phyloP scores from a whole-genome alignment of 176 grass and related monocot species.

The Triticum turgidum region DNA sequence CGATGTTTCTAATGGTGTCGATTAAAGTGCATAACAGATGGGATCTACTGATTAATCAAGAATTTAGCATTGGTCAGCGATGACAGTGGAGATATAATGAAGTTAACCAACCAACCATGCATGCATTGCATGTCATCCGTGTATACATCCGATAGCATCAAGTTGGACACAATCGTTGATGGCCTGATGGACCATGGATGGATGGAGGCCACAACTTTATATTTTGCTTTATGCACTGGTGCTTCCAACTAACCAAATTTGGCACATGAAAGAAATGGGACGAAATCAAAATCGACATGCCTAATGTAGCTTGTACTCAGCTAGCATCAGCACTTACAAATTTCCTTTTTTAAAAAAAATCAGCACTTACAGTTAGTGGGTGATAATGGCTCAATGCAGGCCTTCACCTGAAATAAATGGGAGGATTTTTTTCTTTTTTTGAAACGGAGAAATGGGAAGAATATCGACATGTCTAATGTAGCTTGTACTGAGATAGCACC shows the following conservation, averaged over 20 bases:
- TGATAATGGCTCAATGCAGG: not conserved
- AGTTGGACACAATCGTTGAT: slow-evolving; percentile 26
- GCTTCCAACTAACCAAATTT: slow-evolving; percentile 41
- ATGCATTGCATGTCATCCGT: not conserved
- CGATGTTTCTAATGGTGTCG: not conserved
- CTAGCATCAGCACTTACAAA: not conserved
- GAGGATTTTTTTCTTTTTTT: no score
- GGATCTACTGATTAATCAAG: not conserved
- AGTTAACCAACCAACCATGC: not conserved
- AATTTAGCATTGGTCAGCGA: not conserved
- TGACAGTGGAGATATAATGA: not conserved
- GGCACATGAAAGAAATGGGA: slow-evolving; percentile 41
- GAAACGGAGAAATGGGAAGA: slow-evolving; percentile 5
- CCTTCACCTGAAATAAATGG: not conserved
- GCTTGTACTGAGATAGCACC: not conserved
- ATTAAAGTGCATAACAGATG: not conserved
- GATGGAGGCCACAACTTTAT: slow-evolving; percentile 31
- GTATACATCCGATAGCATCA: slow-evolving; percentile 13
- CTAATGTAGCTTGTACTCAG: not conserved
- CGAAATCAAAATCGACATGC: not conserved
- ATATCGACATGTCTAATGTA: not conserved
- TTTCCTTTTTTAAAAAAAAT: no score
- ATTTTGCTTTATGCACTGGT: slow-evolving; percentile 36
- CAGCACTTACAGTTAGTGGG: slow-evolving; percentile 19
- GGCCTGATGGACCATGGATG: not conserved